Evolutionary conservation across 192 early-diverging fungal genomes (phyloP).

Genomic region (Backusella tuberculispora): DNA sequence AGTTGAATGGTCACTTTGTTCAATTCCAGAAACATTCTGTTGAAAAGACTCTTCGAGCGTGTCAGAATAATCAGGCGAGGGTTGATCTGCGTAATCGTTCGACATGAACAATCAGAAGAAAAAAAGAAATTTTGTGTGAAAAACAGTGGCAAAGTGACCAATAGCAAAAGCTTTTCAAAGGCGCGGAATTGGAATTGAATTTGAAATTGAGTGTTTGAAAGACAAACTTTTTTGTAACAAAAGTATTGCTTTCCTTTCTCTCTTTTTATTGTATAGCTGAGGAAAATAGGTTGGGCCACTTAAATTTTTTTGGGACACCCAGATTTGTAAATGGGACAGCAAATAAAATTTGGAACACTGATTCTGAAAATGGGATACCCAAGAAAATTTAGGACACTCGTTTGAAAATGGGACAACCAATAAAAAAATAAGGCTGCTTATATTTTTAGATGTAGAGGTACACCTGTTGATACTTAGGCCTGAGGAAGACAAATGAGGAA

Average conservation of each 20-base stretch:
- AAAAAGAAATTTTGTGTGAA: not conserved
- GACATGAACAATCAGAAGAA: constrained; percentile 1
- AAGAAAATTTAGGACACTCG: no score
- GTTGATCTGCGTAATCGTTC: not conserved
- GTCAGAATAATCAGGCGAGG: not conserved
- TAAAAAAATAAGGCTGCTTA: no score
- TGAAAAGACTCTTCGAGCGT: not conserved
- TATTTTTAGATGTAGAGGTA: no score
- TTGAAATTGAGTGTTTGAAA: not conserved
- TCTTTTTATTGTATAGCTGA: not conserved
- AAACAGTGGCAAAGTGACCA: not conserved
- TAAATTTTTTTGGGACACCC: no score
- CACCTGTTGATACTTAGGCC: no score
- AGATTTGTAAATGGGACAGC: no score
- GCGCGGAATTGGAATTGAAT: not conserved
- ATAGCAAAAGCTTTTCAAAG: not conserved
- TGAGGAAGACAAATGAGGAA: no score
- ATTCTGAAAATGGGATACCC: no score
- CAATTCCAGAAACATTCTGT: not conserved
- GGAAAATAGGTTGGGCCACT: no score
- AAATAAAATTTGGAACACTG: no score
- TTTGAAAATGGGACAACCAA: no score
- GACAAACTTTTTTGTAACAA: not conserved
- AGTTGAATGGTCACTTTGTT: not conserved
- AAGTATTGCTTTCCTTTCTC: not conserved